phyloP scores from a whole-genome alignment of 768 basidiomycete species.

The Obba rivulosa region DNA sequence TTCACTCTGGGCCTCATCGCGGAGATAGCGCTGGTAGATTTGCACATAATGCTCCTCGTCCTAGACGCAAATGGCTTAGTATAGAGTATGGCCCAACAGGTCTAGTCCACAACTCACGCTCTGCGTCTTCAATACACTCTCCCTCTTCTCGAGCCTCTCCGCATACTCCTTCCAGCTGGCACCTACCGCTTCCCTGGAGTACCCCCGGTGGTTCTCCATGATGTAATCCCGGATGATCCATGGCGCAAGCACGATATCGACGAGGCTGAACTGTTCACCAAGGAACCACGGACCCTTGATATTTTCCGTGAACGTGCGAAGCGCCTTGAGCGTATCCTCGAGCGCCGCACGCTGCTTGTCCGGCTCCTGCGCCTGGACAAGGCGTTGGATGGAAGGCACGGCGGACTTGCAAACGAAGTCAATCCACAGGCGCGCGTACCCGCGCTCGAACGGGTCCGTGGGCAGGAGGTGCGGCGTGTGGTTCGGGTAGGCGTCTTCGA shows the following conservation, averaged over 20 bases:
- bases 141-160: conserved; percentile 34
- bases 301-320: conserved; percentile 31
- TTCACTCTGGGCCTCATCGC: conserved; percentile 39
- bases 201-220: conserved; percentile 43
- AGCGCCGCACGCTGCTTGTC: conserved; percentile 32
- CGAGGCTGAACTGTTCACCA: conserved; percentile 47
- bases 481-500: conserved; percentile 54
- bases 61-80: conserved; percentile 11
- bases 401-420: conserved; percentile 50
- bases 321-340: conserved; percentile 32
- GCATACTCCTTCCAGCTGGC: conserved; percentile 42
- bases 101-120: conserved; percentile 19
- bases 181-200: conserved; percentile 37
- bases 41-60: conserved; percentile 38
- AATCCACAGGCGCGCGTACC: conserved; percentile 49
- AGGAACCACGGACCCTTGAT: conserved; percentile 50
- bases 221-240: conserved; percentile 49
- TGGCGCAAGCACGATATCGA: conserved; percentile 52
- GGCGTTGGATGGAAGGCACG: conserved; percentile 46
- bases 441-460: conserved; percentile 44
- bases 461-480: conserved; percentile 45
- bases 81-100: neutral
- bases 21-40: conserved; percentile 51
- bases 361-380: conserved; percentile 27
- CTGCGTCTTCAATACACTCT: conserved; percentile 41